These are phyloP conservation scores for Aspergillus avenaceus DNA, from an alignment of 495 filamentous ascomycete genomes.

Conservation along the genomic window DNA sequence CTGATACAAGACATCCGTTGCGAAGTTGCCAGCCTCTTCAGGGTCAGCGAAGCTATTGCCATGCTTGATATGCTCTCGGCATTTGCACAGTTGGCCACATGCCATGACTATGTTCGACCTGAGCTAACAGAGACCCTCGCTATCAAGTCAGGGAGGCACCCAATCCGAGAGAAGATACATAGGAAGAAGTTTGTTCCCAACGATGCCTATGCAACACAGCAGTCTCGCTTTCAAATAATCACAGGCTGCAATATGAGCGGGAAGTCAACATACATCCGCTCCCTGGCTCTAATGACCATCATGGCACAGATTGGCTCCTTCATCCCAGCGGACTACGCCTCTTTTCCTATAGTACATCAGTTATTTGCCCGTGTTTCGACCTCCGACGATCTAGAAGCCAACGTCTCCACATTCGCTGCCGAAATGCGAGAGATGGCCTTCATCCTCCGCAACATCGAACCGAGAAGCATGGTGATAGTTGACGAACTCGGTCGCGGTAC, in stretches of 20 bases:
- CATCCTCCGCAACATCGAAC: conserved; percentile 75
- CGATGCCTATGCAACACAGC: conserved; percentile 75
- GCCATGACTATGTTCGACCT: conserved; percentile 76
- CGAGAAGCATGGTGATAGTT: conserved; percentile 73
- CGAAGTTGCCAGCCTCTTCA: conserved; percentile 68
- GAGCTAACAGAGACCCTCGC: conserved; percentile 70
- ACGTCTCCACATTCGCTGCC: conserved; percentile 86
- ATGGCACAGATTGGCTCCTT: conserved; percentile 95
- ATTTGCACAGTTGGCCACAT: conserved; percentile 75
- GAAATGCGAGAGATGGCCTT: conserved; percentile 97
- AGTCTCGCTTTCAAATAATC: conserved; percentile 83
- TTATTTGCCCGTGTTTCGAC: conserved; percentile 84
- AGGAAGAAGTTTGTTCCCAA: conserved; percentile 73
- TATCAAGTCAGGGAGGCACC: conserved; percentile 78
- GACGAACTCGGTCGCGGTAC: conserved; percentile 94
- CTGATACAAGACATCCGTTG: conserved; percentile 63
- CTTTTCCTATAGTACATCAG: conserved; percentile 74
- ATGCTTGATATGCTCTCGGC: conserved; percentile 86
- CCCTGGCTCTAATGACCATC: conserved; percentile 75
- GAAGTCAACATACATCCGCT: conserved; percentile 94
- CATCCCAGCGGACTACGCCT: conserved; percentile 79
- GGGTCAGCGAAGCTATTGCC: conserved; percentile 79
- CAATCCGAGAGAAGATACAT: conserved; percentile 73
- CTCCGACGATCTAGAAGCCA: conserved; percentile 85
- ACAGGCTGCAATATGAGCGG: conserved; percentile 99